Conservation (phyloP, 176 grass and related monocot species). For the Echinochloa phyllopogon region DNA sequence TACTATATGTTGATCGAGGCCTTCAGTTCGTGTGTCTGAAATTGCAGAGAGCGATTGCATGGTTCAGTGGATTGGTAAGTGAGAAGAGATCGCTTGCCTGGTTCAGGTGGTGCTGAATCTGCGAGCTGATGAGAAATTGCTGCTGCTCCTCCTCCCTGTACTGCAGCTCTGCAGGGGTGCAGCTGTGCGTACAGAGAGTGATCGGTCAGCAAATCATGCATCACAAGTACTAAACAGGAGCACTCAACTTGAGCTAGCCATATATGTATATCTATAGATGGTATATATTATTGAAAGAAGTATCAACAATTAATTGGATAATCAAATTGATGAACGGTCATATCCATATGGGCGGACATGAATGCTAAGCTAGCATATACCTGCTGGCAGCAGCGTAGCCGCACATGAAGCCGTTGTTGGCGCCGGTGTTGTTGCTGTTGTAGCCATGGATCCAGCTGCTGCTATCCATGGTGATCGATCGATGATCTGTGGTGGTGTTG, state of each 20-base stretch:
- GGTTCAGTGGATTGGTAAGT: background rate
- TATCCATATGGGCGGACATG: background rate
- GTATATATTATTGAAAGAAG: too few species aligned
- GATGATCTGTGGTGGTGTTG: too few species aligned
- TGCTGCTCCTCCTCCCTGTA: conserved; percentile 30
- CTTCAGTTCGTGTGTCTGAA: background rate
- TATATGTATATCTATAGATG: too few species aligned
- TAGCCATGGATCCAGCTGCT: conserved; percentile 41
- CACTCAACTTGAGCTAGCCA: background rate
- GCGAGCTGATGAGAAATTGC: conserved; percentile 8
- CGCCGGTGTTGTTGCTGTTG: background rate
- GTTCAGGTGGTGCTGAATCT: conserved; percentile 45
- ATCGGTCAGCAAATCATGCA: background rate
- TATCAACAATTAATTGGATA: too few species aligned
- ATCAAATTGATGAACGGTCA: too few species aligned
- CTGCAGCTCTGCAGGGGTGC: conserved; percentile 10
- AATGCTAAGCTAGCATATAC: background rate
- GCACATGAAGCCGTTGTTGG: conserved; percentile 50
- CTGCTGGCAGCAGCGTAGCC: conserved; percentile 42
- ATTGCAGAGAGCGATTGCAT: background rate
- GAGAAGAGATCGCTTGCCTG: conserved; percentile 27
- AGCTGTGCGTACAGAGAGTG: conserved; percentile 8
- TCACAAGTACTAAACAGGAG: background rate
- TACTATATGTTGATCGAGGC: too few species aligned
- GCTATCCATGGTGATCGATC: conserved; percentile 43